phyloP scores from a whole-genome alignment of 805 yeast species.

The Candida loeiensis region DNA sequence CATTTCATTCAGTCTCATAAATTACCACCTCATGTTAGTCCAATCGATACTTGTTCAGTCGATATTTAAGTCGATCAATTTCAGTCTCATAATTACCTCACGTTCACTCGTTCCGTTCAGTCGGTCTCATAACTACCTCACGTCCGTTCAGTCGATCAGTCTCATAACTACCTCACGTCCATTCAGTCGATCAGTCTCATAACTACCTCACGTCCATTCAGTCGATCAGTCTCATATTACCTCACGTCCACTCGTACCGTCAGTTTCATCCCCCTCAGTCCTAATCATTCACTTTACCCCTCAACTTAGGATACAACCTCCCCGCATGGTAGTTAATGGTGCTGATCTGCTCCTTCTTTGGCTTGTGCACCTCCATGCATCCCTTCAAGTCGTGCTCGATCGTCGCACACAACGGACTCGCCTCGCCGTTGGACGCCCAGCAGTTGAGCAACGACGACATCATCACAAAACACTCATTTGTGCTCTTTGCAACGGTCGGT shows the following conservation, averaged over 20 bases:
- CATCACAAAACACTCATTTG: constrained; percentile 72
- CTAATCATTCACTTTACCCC: constrained; percentile 40
- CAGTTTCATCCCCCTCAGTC: background rate
- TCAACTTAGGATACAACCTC: constrained; percentile 54
- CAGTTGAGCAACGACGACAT: constrained; percentile 87
- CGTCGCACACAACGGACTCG: constrained; percentile 59
- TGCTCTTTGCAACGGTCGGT: constrained; percentile 52
- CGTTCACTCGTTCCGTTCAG: no score
- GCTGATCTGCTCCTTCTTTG: constrained; percentile 39
- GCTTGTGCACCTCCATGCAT: constrained; percentile 58
- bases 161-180: background rate
- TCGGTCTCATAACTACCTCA: background rate
- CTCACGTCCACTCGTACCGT: background rate
- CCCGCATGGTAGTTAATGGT: constrained; percentile 55
- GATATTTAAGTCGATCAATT: no score
- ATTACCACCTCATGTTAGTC: no score
- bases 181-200: background rate
- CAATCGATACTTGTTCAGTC: no score
- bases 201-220: background rate
- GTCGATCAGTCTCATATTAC: background rate
- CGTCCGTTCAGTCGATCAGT: no score
- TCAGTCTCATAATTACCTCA: background rate
- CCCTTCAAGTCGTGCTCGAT: constrained; percentile 67
- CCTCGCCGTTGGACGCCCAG: constrained; percentile 95
- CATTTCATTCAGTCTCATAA: no score